Evolutionary conservation across 2,329 filamentous ascomycete genomes (phyloP).

Genomic region (Huntiella moniliformis): DNA sequence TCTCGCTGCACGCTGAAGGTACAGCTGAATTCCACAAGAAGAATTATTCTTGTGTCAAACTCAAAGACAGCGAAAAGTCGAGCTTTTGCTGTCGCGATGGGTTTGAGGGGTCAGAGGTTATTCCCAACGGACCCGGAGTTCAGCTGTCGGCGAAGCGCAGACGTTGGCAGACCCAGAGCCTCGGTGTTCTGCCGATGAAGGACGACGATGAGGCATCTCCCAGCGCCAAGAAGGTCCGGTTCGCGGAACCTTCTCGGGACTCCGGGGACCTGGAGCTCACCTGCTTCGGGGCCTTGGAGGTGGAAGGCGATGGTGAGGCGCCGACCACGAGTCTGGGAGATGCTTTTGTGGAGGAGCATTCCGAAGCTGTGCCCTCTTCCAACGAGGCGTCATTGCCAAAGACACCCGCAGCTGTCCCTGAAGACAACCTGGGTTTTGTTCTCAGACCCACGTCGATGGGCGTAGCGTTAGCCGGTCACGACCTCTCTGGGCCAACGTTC

Average conservation of each 20-base stretch:
- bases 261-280: neutral
- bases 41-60: neutral
- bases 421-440: too few species aligned
- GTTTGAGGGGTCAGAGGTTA: constrained; percentile 9
- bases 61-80: neutral
- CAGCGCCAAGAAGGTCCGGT: neutral
- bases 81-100: constrained; percentile 7
- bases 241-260: neutral
- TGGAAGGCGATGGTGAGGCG: neutral
- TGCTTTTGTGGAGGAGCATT: neutral
- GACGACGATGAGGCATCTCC: constrained; percentile 1
- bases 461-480: too few species aligned
- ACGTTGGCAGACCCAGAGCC: neutral
- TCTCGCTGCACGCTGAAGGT: neutral
- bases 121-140: constrained; percentile 9
- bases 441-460: too few species aligned
- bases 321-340: neutral
- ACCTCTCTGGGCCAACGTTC: too few species aligned
- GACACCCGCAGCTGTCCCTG: too few species aligned
- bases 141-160: constrained; percentile 8
- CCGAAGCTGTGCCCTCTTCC: neutral
- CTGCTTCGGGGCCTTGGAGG: neutral
- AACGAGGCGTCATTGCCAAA: too few species aligned
- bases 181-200: constrained; percentile 5
- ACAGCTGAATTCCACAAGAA: neutral